phyloP scores from a whole-genome alignment of 306 rosid genomes.

The Oxytropis ochrocephala region DNA sequence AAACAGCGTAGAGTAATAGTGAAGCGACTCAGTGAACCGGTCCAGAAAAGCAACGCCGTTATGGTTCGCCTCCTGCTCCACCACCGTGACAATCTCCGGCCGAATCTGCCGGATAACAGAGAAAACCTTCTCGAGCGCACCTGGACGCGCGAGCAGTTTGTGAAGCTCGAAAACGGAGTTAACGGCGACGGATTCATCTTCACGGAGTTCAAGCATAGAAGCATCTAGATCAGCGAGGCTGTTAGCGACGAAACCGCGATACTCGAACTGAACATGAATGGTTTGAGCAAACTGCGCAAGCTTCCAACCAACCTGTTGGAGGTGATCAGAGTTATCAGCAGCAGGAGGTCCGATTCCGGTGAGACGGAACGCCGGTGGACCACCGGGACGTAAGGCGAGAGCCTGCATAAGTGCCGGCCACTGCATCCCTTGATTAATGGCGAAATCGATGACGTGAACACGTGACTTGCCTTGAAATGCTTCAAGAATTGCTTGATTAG shows the following conservation, averaged over 20 bases:
- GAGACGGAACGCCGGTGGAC: slow-evolving; percentile 72
- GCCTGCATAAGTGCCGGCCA: slow-evolving; percentile 99
- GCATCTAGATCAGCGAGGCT: slow-evolving; percentile 86
- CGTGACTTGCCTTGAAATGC: slow-evolving; percentile 67
- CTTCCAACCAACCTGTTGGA: slow-evolving; percentile 90
- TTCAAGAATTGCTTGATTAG: slow-evolving; percentile 87
- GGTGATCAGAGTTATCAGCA: slow-evolving; percentile 68
- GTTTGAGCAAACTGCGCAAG: slow-evolving; percentile 77
- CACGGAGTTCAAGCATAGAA: slow-evolving; percentile 74
- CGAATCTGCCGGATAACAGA: slow-evolving; percentile 58
- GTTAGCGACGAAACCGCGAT: slow-evolving; percentile 75
- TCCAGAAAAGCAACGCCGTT: slow-evolving; percentile 60
- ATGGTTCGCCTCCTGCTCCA: slow-evolving; percentile 85
- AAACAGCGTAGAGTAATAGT: slow-evolving; percentile 85
- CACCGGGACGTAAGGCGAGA: slow-evolving; percentile 69
- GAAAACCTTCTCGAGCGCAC: slow-evolving; percentile 75
- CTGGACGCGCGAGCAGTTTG: slow-evolving; percentile 63
- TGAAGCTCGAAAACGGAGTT: slow-evolving; percentile 90
- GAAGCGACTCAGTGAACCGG: slow-evolving; percentile 88
- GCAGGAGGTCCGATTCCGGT: slow-evolving; percentile 95
- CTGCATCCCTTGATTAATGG: slow-evolving; percentile 94
- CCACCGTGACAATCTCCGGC: slow-evolving; percentile 81
- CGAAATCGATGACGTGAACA: slow-evolving; percentile 85
- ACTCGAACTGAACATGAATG: slow-evolving; percentile 70
- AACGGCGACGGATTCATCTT: slow-evolving; percentile 73